These are phyloP conservation scores for Mucor lusitanicus DNA, from an alignment of 371 early-diverging fungal species.

Conservation along the genomic window DNA sequence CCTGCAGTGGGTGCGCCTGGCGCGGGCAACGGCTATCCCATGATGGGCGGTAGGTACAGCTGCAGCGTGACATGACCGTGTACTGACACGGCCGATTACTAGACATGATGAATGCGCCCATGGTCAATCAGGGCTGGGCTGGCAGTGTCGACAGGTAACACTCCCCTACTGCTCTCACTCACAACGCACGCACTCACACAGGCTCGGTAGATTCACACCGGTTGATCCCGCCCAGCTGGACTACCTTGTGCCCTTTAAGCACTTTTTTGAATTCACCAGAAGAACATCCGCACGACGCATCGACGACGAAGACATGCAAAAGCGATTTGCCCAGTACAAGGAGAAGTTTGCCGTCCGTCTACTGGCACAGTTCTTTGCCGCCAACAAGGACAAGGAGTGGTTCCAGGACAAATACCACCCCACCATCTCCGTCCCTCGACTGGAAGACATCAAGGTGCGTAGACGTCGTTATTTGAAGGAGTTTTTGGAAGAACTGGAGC, in stretches of 20 bases:
- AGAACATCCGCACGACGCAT: constrained; percentile 52
- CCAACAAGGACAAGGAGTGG: constrained; percentile 89
- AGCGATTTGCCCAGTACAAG: constrained; percentile 78
- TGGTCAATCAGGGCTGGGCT: constrained; percentile 25
- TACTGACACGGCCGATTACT: neutral
- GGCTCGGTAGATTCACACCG: constrained; percentile 25
- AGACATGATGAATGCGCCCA: constrained; percentile 33
- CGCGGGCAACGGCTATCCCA: constrained; percentile 18
- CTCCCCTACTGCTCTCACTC: no score
- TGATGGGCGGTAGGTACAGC: constrained; percentile 39
- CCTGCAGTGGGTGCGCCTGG: neutral
- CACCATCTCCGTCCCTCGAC: constrained; percentile 52
- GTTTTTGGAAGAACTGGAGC: constrained; percentile 68
- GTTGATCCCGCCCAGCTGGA: constrained; percentile 79
- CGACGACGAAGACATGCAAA: constrained; percentile 81
- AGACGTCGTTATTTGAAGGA: constrained; percentile 54
- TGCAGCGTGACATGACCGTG: no score
- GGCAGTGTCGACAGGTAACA: constrained; percentile 9
- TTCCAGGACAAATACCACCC: constrained; percentile 92
- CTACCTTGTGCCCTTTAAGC: constrained; percentile 76
- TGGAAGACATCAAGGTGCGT: constrained; percentile 56
- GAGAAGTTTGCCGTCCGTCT: constrained; percentile 73
- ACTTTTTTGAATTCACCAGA: constrained; percentile 76
- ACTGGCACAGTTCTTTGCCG: constrained; percentile 70
- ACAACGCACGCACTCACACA: no score